Evolutionary conservation across 2,329 filamentous ascomycete species (phyloP), one percentile per base, ranked within the genome.

Genomic region (Aureobasidium pullulans): DNA sequence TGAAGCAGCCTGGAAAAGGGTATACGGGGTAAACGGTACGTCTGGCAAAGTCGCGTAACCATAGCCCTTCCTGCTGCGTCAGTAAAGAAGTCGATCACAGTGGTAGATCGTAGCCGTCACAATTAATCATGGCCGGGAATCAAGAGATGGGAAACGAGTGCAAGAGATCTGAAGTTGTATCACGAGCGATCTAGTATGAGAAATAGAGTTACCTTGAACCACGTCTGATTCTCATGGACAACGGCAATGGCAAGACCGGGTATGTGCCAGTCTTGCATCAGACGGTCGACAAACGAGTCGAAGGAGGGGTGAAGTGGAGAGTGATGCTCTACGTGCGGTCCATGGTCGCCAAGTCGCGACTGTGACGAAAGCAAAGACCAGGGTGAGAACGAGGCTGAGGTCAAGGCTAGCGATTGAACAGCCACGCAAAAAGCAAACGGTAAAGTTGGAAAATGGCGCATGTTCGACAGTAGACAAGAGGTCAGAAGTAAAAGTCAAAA

Each of bases 1-100:
- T 6, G 65, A 67, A 10, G 60, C 69, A 13, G 60, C 61, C 59
- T 65, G 67, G 59, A 67, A 70, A 6, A 71, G 61, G 0, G 69
- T 67, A 15, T 67, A 52, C 4, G 66, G 63, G 10, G 65, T 68
- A 6, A 67, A 63, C 39, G 62, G 39, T 52, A 63, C 59, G 28
- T 61, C 50, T 9, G 62, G 59, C 19, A 64, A 43, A 29, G n/a
- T 28, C n/a, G 66, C 65, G 15, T 61, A 62, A 13, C 66, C 66
- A 44, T 62, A 66, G 11, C 63, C 64, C 65, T 66, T 37, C 13
- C 3, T 8, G 32, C 6, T 48, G 32, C 28, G 47, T 54, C 31
- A 57, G 47, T 11, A 16, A 3, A 31, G 23, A 7, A 34, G 3
- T n/a, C 10, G 6, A 4, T 8, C 9, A 13, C 13, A 29, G 6